phyloP scores from a whole-genome alignment of 768 basidiomycete species.

The Candolleomyces efflorescens region DNA sequence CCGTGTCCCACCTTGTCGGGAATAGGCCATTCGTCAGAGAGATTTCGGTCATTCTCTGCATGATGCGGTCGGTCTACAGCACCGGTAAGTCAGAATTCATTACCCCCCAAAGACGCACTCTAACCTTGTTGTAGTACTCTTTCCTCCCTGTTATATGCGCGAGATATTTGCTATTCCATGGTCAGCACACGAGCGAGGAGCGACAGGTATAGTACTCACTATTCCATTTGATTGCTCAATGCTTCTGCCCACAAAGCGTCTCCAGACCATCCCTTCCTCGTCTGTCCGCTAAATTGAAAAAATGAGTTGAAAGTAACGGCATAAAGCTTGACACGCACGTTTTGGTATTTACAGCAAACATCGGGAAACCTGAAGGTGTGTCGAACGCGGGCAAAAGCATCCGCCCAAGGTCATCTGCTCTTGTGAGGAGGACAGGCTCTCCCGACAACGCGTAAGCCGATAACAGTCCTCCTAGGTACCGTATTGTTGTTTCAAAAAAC shows the following conservation, averaged over 20 bases:
- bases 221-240: constrained; percentile 65
- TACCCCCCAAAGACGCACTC: neutral
- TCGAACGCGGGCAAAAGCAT: constrained; percentile 70
- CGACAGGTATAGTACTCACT: constrained; percentile 21
- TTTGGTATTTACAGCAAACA: constrained; percentile 60
- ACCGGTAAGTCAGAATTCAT: constrained; percentile 16
- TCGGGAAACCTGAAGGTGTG: constrained; percentile 65
- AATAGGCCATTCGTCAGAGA: constrained; percentile 46
- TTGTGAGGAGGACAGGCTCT: constrained; percentile 54
- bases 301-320: neutral
- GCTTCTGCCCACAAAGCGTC: constrained; percentile 37
- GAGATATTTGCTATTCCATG: constrained; percentile 57
- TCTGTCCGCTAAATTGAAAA: constrained; percentile 29
- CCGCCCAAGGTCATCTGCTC: constrained; percentile 70
- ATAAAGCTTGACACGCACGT: constrained; percentile 32
- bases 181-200: neutral
- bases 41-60: constrained; percentile 47
- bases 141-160: constrained; percentile 70
- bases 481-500: constrained; percentile 80
- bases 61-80: constrained; percentile 39
- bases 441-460: constrained; percentile 74
- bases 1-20: constrained; percentile 47
- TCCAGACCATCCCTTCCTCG: constrained; percentile 26
- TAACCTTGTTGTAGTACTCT: constrained; percentile 49
- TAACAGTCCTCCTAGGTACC: constrained; percentile 79